Percentiles rank a stretch among this genome's conserved stretches.
Conservation (phyloP, 1,284 basidiomycete genomes). For the Grifola frondosa region DNA sequence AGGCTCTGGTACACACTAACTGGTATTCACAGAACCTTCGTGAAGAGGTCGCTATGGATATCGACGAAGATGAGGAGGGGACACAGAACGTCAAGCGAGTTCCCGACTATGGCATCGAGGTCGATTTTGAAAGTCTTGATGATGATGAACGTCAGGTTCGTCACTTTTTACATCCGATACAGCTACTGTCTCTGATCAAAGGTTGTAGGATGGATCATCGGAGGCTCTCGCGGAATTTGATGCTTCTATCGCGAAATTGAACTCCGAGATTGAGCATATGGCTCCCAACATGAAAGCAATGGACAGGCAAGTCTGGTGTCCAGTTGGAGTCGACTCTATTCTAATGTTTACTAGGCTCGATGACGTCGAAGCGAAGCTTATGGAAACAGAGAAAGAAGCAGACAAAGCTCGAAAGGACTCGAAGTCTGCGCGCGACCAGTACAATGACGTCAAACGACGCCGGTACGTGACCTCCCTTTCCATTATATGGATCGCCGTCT, state of each 20-base stretch:
- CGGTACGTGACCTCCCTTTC: constrained; percentile 46
- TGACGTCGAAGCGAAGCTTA: constrained; percentile 82
- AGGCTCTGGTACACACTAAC: constrained; percentile 1
- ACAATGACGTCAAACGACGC: constrained; percentile 83
- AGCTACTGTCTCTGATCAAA: not conserved
- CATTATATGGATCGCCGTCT: not conserved
- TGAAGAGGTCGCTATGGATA: constrained; percentile 86
- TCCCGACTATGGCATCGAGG: constrained; percentile 86
- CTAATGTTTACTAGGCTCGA: constrained; percentile 59
- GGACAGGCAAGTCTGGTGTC: constrained; percentile 56
- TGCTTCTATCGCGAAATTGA: constrained; percentile 70
- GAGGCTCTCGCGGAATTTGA: constrained; percentile 78
- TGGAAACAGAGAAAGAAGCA: constrained; percentile 73
- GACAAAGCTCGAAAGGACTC: constrained; percentile 82
- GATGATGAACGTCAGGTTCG: constrained; percentile 81
- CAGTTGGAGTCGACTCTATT: not conserved
- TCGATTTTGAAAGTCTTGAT: constrained; percentile 80
- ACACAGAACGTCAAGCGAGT: constrained; percentile 73
- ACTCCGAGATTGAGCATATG: constrained; percentile 88
- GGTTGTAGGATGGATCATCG: constrained; percentile 58
- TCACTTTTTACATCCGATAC: not conserved
- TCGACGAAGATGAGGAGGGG: constrained; percentile 80
- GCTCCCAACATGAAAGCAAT: constrained; percentile 97
- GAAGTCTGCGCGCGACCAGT: constrained; percentile 86
- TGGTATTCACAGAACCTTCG: constrained; percentile 59